Conservation (phyloP, 163 green algal species). For the Chloroidium sp. region DNA sequence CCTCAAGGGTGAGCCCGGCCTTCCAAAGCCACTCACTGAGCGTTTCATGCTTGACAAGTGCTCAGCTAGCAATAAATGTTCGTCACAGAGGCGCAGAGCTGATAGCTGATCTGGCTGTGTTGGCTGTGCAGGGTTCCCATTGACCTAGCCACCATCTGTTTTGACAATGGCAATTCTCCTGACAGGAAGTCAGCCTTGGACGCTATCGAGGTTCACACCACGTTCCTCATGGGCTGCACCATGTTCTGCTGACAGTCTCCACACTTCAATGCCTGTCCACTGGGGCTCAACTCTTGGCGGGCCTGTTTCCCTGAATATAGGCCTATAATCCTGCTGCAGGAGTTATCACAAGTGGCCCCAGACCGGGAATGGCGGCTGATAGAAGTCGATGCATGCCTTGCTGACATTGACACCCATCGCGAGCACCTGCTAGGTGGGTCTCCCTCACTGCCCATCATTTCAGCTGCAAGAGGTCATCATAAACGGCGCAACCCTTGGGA, state of each 20-base stretch:
- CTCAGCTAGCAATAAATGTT: no score
- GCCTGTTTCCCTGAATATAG: not conserved
- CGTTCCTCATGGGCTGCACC: not conserved
- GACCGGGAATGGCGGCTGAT: conserved; percentile 72
- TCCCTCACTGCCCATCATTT: not conserved
- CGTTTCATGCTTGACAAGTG: no score
- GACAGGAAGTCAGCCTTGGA: conserved; percentile 63
- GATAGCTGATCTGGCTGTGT: no score
- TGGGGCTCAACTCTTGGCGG: not conserved
- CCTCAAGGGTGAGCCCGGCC: conserved; percentile 2
- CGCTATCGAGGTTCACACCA: conserved; percentile 42
- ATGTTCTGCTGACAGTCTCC: not conserved
- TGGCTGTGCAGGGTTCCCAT: conserved; percentile 37
- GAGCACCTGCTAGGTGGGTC: conserved; percentile 33
- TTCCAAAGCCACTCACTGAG: no score
- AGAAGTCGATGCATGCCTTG: conserved; percentile 62
- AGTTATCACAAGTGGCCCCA: conserved; percentile 50
- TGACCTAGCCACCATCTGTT: conserved; percentile 86
- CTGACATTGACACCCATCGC: conserved; percentile 51
- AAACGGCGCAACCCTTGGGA: no score
- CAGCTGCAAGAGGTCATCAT: no score
- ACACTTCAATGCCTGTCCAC: not conserved
- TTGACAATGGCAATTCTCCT: conserved; percentile 61
- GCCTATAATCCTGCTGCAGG: conserved; percentile 15
- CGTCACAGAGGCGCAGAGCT: no score